Evolutionary conservation across 2,329 filamentous ascomycete species (phyloP).

Genomic region (Trichocomaceae sp.): DNA sequence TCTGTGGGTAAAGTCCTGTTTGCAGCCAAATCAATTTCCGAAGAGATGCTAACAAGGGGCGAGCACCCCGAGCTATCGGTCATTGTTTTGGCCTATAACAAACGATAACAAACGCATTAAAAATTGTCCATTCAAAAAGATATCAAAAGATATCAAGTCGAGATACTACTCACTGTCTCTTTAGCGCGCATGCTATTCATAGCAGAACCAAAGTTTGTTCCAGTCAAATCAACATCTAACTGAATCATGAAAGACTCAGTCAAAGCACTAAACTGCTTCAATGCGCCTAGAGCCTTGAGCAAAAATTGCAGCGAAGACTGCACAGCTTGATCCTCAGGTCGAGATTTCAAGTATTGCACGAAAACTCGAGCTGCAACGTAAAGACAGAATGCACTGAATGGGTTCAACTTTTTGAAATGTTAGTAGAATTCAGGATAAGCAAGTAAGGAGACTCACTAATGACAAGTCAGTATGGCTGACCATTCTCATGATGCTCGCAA

Average conservation of each 20-base stretch:
- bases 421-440: slow-evolving; percentile 12
- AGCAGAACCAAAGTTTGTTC: slow-evolving; percentile 26
- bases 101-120: background rate
- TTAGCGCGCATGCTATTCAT: slow-evolving; percentile 14
- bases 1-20: background rate
- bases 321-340: slow-evolving; percentile 74
- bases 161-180: slow-evolving; percentile 5
- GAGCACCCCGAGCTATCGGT: background rate
- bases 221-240: slow-evolving; percentile 83
- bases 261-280: slow-evolving; percentile 81
- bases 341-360: slow-evolving; percentile 89
- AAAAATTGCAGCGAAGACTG: slow-evolving; percentile 81
- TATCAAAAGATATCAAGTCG: background rate
- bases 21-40: background rate
- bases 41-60: background rate
- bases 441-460: slow-evolving; percentile 52
- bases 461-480: slow-evolving; percentile 84
- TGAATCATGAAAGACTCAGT: slow-evolving; percentile 94
- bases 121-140: background rate
- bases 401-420: slow-evolving; percentile 65
- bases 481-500: slow-evolving; percentile 91
- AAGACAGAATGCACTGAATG: slow-evolving; percentile 89
- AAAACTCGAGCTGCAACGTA: slow-evolving; percentile 96
- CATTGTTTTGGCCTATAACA: background rate
- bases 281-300: slow-evolving; percentile 78